phyloP scores from a whole-genome alignment of 2,329 filamentous ascomycete species.

The Ilyonectria robusta region DNA sequence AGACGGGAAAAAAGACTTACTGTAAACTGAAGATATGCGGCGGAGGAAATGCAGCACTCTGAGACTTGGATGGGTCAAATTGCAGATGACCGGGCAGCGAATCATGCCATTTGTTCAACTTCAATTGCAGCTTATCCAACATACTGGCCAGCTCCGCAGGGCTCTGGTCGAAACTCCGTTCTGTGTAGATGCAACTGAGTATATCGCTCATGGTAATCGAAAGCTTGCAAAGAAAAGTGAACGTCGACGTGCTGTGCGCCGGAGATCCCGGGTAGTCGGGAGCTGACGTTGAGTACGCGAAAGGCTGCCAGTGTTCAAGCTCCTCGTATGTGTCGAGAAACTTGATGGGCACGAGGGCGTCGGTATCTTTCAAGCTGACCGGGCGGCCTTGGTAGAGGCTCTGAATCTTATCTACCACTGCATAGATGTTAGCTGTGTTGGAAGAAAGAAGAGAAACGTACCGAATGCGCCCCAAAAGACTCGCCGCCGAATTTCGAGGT shows the following conservation, averaged over 20 bases:
- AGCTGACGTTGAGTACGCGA: conserved; percentile 49
- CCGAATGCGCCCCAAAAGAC: conserved; percentile 45
- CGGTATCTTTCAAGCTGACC: conserved; percentile 60
- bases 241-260: conserved; percentile 60
- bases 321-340: conserved; percentile 68
- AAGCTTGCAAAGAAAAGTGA: conserved; percentile 38
- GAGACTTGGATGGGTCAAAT: conserved; percentile 45
- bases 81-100: conserved; percentile 59
- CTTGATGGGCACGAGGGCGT: conserved; percentile 61
- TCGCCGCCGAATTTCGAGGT: conserved; percentile 47
- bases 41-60: conserved; percentile 51
- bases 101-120: conserved; percentile 59
- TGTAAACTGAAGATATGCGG: conserved; percentile 61
- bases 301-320: conserved; percentile 65
- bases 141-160: conserved; percentile 54
- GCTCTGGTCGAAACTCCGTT: conserved; percentile 55
- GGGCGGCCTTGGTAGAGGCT: conserved; percentile 69
- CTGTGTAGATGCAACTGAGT: conserved; percentile 61
- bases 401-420: conserved; percentile 64
- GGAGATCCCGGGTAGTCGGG: conserved; percentile 53
- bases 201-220: conserved; percentile 57
- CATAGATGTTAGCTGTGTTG: background rate
- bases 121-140: conserved; percentile 49
- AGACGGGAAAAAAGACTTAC: conserved; percentile 36
- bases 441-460: conserved; percentile 22